Evolutionary conservation across 2,329 filamentous ascomycete species (phyloP).

Genomic region (Colletotrichum destructivum): DNA sequence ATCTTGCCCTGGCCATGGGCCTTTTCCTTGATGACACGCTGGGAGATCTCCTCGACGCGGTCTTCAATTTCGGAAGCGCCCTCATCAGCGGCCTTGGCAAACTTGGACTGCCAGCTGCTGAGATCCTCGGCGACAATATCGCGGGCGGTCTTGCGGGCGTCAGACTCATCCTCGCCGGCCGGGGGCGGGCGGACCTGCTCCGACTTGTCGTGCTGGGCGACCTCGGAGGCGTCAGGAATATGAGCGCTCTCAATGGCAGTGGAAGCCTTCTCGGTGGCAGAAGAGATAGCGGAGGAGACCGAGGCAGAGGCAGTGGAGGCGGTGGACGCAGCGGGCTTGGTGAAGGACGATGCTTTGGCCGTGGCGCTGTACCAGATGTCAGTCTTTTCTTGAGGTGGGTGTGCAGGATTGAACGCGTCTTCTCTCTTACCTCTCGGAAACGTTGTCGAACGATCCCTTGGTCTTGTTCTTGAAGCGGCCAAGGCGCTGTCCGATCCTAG

Average conservation of each 20-base stretch:
- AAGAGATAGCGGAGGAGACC: slow-evolving; percentile 46
- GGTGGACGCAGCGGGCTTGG: slow-evolving; percentile 53
- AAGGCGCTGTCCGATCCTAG: slow-evolving; percentile 91
- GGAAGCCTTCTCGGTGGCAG: slow-evolving; percentile 46
- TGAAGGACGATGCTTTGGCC: slow-evolving; percentile 58
- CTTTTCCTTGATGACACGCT: slow-evolving; percentile 72
- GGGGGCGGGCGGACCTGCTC: slow-evolving; percentile 61
- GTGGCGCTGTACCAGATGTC: slow-evolving; percentile 16
- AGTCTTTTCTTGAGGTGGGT: not conserved
- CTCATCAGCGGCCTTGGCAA: slow-evolving; percentile 87
- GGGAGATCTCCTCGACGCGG: slow-evolving; percentile 72
- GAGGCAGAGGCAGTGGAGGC: slow-evolving; percentile 47
- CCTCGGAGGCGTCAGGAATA: slow-evolving; percentile 44
- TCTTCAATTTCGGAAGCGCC: slow-evolving; percentile 82
- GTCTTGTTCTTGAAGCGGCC: slow-evolving; percentile 77
- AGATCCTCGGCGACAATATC: slow-evolving; percentile 84
- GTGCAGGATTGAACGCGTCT: too few species aligned
- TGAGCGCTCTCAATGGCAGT: slow-evolving; percentile 32
- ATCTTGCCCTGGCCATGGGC: slow-evolving; percentile 76
- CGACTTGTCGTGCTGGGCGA: slow-evolving; percentile 35
- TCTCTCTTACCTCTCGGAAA: slow-evolving; percentile 50
- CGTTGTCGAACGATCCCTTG: slow-evolving; percentile 53
- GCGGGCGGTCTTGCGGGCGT: slow-evolving; percentile 71
- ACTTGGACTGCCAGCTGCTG: slow-evolving; percentile 88
- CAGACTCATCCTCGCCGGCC: slow-evolving; percentile 63